These are phyloP conservation scores for Chrysochromulina tobinii DNA, from an alignment of 78 protist species.

Conservation along the genomic window DNA sequence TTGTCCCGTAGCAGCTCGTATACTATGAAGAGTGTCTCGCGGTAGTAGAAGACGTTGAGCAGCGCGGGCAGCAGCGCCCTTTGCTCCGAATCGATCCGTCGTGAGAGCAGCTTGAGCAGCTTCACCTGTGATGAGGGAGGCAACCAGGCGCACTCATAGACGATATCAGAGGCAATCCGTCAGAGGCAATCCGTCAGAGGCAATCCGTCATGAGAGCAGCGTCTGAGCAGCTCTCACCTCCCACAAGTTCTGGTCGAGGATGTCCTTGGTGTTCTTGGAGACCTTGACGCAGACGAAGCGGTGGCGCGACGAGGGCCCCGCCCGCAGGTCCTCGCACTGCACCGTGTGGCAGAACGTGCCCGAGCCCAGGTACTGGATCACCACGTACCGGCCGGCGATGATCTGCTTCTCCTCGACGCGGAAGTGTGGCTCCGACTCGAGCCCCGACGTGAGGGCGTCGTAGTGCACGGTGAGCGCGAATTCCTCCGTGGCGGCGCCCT, in stretches of 20 bases:
- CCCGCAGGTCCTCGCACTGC: conserved; percentile 14
- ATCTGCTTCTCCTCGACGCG: conserved; percentile 31
- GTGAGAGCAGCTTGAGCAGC: neutral
- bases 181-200: too few species aligned
- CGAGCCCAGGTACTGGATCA: neutral
- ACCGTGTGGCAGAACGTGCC: conserved; percentile 16
- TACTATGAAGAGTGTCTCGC: conserved; percentile 80
- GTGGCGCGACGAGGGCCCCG: neutral
- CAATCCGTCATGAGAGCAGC: too few species aligned
- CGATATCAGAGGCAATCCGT: too few species aligned
- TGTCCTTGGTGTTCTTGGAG: conserved; percentile 74
- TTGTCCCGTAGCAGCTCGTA: conserved; percentile 77
- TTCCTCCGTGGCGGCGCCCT: neutral
- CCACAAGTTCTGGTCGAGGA: conserved; percentile 79
- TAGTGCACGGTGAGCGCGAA: neutral
- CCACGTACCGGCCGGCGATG: neutral
- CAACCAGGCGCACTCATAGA: too few species aligned
- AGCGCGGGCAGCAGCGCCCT: conserved; percentile 35
- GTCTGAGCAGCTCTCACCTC: conserved; percentile 53
- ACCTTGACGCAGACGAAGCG: conserved; percentile 72
- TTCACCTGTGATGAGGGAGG: neutral
- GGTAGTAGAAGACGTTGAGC: conserved; percentile 64
- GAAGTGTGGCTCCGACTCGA: conserved; percentile 11
- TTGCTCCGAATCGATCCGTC: neutral
- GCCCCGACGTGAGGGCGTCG: neutral